A percentile compares a stretch with the other conserved stretches of the same genome.
phyloP scores from a whole-genome alignment of 495 filamentous ascomycete genomes.

The Neurospora hispaniola region DNA sequence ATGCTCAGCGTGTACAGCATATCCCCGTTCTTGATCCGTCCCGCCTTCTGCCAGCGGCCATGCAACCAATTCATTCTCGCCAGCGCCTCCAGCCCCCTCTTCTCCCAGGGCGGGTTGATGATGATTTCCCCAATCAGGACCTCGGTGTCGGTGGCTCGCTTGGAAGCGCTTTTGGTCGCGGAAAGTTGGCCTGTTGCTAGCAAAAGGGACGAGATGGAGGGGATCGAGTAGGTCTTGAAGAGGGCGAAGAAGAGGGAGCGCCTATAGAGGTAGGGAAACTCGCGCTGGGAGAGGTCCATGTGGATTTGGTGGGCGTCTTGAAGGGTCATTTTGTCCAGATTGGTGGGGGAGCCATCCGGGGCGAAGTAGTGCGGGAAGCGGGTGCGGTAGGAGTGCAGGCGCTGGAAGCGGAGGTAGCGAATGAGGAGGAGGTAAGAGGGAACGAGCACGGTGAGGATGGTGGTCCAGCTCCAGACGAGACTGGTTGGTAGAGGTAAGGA shows the following conservation, averaged over 20 bases:
- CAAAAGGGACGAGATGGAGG: slow-evolving; percentile 45
- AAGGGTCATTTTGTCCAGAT: slow-evolving; percentile 42
- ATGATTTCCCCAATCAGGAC: slow-evolving; percentile 46
- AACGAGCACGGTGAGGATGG: neutral
- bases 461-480: neutral
- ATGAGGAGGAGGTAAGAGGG: neutral
- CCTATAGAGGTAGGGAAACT: slow-evolving; percentile 44
- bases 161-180: slow-evolving; percentile 34
- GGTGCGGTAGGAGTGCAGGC: neutral
- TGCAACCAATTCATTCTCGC: slow-evolving; percentile 43
- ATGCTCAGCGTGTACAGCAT: slow-evolving; percentile 34
- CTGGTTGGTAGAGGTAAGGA: neutral
- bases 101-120: slow-evolving; percentile 21
- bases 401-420: neutral
- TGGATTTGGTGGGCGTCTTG: slow-evolving; percentile 44
- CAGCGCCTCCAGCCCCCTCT: slow-evolving; percentile 22
- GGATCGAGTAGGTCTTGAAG: slow-evolving; percentile 57
- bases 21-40: slow-evolving; percentile 34
- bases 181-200: slow-evolving; percentile 46
- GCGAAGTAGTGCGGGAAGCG: neutral
- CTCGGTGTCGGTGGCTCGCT: slow-evolving; percentile 50
- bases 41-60: slow-evolving; percentile 22
- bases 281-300: slow-evolving; percentile 30
- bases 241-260: slow-evolving; percentile 51
- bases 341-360: neutral